Conservation (phyloP, 2,329 filamentous ascomycete genomes). For the Immersiporthe knoxdaviesiana region DNA sequence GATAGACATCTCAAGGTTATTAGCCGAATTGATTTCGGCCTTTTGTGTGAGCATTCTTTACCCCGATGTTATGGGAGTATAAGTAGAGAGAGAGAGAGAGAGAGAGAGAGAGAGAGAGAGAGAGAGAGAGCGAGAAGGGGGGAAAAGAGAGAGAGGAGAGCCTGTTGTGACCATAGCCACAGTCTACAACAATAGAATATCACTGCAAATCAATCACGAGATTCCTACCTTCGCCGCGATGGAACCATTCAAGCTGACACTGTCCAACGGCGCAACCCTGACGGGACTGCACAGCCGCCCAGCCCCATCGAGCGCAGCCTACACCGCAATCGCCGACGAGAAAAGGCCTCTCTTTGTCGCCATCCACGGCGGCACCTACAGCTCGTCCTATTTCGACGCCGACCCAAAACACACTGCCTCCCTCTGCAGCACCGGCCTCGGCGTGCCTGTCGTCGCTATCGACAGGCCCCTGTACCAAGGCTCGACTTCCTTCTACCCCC, state of each 20-base stretch:
- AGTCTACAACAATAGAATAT: background rate
- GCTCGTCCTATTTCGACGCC: constrained; percentile 32
- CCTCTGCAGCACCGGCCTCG: constrained; percentile 25
- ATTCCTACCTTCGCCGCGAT: constrained; percentile 12
- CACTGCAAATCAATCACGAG: too few relatives aligned
- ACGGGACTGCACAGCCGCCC: constrained; percentile 19
- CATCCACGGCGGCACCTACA: constrained; percentile 33
- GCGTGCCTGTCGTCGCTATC: constrained; percentile 33
- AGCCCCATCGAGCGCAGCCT: background rate
- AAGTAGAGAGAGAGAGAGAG: background rate
- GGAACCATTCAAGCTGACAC: constrained; percentile 25
- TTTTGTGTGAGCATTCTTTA: background rate
- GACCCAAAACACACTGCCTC: constrained; percentile 27
- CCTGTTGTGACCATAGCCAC: background rate
- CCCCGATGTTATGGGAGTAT: background rate
- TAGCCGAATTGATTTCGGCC: background rate
- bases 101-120: background rate
- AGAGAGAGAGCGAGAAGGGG: too few relatives aligned
- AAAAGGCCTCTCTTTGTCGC: constrained; percentile 30
- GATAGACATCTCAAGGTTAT: background rate
- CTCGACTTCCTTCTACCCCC: constrained; percentile 26
- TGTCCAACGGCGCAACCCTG: constrained; percentile 19
- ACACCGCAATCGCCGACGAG: background rate
- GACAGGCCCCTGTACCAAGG: constrained; percentile 32
- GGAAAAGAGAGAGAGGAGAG: too few relatives aligned